Percentiles rank a stretch among this genome's conserved stretches.
Evolutionary conservation across 2,329 filamentous ascomycete genomes (phyloP).

Genomic region (Samsoniella hepiali): DNA sequence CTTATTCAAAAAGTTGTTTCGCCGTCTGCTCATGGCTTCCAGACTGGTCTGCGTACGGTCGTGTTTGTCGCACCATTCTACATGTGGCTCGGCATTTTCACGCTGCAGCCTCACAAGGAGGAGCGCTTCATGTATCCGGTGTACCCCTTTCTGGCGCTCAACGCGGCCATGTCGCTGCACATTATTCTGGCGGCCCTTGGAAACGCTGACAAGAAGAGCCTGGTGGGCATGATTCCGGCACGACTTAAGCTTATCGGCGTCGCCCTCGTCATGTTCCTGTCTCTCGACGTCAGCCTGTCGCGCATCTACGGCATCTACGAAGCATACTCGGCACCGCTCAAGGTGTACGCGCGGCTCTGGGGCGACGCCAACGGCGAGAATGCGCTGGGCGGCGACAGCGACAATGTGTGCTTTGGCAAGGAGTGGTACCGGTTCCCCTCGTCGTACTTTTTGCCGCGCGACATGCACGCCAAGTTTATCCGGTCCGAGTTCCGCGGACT

Average conservation of each 20-base stretch:
- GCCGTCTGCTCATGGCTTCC: conserved; percentile 58
- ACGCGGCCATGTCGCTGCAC: conserved; percentile 81
- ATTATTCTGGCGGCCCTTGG: conserved; percentile 74
- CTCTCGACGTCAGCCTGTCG: conserved; percentile 63
- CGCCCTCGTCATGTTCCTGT: conserved; percentile 56
- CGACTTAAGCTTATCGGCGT: conserved; percentile 69
- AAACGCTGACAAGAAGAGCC: conserved; percentile 60
- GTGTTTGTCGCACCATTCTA: conserved; percentile 86
- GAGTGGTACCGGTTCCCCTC: conserved; percentile 98
- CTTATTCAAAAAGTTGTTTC: conserved; percentile 66
- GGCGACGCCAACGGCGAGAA: conserved; percentile 45
- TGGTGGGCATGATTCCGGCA: conserved; percentile 69
- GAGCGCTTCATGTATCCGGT: conserved; percentile 98
- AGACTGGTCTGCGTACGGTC: conserved; percentile 70
- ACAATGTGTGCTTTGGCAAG: conserved; percentile 84
- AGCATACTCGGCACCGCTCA: conserved; percentile 78
- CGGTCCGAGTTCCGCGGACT: conserved; percentile 87
- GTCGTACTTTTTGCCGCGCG: conserved; percentile 83
- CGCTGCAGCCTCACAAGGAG: conserved; percentile 91
- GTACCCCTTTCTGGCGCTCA: conserved; percentile 86
- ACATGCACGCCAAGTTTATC: conserved; percentile 83
- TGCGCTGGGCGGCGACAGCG: conserved; percentile 55
- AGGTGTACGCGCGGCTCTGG: conserved; percentile 66
- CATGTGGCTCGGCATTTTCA: conserved; percentile 90
- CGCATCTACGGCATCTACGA: conserved; percentile 74